Base-by-base conservation (phyloP, 495 filamentous ascomycete genomes). In the Podospora conica region DNA sequence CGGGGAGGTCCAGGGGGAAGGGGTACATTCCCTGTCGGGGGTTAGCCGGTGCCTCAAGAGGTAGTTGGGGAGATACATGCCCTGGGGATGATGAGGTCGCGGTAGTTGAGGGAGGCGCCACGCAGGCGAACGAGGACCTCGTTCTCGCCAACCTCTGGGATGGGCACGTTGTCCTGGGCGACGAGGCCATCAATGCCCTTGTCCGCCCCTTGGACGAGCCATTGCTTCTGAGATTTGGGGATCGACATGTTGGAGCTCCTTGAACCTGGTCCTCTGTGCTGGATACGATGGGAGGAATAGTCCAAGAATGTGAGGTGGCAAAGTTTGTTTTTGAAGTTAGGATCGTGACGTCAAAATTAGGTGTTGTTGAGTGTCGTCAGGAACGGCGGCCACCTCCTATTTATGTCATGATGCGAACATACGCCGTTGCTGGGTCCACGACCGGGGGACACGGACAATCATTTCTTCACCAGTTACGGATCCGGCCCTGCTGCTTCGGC, bases 31-130 rank as follows among this genome's bases (percentile, higher is more conserved):
- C 90, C 83, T 88, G 3, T 40, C 3, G 24, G 9, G 40, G 18
- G 55, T 68, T 55, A 61, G 64, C 55, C 40, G 7, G 5, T 25
- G 25, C 8, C n/a, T 18, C 40, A 18, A 6, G 53, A 21, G 18
- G 0, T 33, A 61, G 23, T 2, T 53, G 25, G 11, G 24, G 40
- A 25, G 27, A 61, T 57, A 65, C 53, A 21, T 76, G 85, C 87
- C 80, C 82, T 82, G 6, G 90, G 85, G 68, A 96, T 93, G 67
- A 90, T 83, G 60, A 94, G 77, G 71, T 95, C 92, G 61, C 92
- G 86, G 77, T 90, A 96, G 75, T 96, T 96, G 63, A 96, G 80
- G 2, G 92, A 92, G 1, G 86, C 89, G 22, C 84, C 90, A 63
- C 87, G 81, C 15, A 94, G 79, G 77, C 88, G 88, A 70, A 96